Conservation (phyloP, 192 early-diverging fungal species). For the Gamsiella multidivaricata region DNA sequence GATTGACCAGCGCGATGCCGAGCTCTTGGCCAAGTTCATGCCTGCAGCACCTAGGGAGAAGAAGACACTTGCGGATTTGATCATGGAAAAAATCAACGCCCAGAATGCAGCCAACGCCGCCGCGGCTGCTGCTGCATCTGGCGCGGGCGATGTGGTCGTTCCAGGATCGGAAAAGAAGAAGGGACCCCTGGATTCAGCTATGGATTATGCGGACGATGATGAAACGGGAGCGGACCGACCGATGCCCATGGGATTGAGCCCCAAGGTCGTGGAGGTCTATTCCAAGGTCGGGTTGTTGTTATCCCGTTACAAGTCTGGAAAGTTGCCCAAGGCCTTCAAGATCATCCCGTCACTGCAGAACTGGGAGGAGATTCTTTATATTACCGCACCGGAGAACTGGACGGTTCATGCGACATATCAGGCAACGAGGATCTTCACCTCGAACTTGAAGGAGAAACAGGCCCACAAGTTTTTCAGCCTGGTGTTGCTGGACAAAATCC, state of each 20-base stretch:
- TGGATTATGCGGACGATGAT: constrained; percentile 53
- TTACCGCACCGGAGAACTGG: constrained; percentile 93
- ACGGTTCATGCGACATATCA: constrained; percentile 97
- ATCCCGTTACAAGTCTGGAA: constrained; percentile 93
- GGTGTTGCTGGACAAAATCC: constrained; percentile 90
- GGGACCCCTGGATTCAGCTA: constrained; percentile 48
- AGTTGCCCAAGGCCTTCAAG: constrained; percentile 98
- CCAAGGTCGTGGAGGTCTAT: constrained; percentile 95
- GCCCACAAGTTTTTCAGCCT: constrained; percentile 92
- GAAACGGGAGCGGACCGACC: constrained; percentile 45
- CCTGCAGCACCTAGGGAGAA: constrained; percentile 83
- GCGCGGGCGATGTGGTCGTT: constrained; percentile 25
- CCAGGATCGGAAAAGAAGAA: constrained; percentile 50
- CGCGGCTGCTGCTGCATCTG: constrained; percentile 40
- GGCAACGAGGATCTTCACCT: constrained; percentile 96
- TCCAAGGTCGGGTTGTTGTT: constrained; percentile 92
- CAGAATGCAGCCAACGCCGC: constrained; percentile 65
- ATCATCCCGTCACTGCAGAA: constrained; percentile 94
- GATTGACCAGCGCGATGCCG: constrained; percentile 82
- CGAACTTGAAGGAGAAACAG: constrained; percentile 94
- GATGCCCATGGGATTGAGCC: constrained; percentile 72
- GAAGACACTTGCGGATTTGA: constrained; percentile 93
- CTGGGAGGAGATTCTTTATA: constrained; percentile 97
- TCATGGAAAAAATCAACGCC: constrained; percentile 94
- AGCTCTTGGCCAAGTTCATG: constrained; percentile 93